Conservation (phyloP, 2,329 filamentous ascomycete species). For the Bimuria novae-zelandiae region DNA sequence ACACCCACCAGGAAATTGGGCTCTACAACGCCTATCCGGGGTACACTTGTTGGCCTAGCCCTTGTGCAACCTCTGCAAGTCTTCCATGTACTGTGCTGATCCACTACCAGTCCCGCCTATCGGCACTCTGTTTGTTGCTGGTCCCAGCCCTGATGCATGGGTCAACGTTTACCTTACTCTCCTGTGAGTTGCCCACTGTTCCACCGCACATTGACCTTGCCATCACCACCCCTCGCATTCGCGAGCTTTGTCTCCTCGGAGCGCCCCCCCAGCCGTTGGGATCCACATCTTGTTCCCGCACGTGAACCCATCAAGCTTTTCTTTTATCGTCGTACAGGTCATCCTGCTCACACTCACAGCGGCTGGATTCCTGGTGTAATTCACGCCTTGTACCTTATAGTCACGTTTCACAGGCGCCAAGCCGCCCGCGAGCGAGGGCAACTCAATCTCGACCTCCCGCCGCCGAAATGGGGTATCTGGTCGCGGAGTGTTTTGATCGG, state of each 20-base stretch:
- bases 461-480: constrained; percentile 70
- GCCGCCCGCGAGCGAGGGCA: constrained; percentile 66
- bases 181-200: constrained; percentile 43
- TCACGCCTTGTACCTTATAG: constrained; percentile 79
- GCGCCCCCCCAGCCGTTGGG: too few species aligned
- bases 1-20: too few species aligned
- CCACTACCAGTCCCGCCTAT: constrained; percentile 50
- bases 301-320: too few species aligned
- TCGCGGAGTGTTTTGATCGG: constrained; percentile 74
- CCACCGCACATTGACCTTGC: too few species aligned
- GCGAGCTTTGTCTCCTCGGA: too few species aligned
- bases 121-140: constrained; percentile 55
- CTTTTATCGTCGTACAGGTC: too few species aligned
- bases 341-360: constrained; percentile 1
- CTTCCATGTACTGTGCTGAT: neutral
- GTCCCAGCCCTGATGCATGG: constrained; percentile 54
- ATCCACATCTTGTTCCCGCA: too few species aligned
- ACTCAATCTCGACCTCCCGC: constrained; percentile 47
- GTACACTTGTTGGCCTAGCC: too few species aligned
- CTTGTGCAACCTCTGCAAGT: neutral
- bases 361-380: constrained; percentile 79
- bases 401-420: constrained; percentile 77
- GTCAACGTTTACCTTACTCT: constrained; percentile 56
- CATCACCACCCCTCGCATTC: too few species aligned
- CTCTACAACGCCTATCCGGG: too few species aligned